Evolutionary conservation across 129 eudicot genomes (phyloP), one percentile per base, ranked within the genome.

Genomic region (Kitagawia praeruptora): DNA sequence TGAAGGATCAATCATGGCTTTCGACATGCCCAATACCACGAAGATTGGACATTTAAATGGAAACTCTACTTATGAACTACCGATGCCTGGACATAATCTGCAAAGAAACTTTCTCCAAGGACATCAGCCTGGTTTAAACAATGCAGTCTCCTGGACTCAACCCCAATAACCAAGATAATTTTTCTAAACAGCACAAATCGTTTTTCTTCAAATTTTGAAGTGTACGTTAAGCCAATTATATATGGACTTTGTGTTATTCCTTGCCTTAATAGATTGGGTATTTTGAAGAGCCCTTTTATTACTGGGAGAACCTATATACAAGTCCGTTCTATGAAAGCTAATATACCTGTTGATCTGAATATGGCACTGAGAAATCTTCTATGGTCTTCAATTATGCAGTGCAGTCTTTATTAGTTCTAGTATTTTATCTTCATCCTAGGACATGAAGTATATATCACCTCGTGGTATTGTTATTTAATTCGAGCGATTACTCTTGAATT

Each of bases 51-150:
- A 88, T 79, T 83, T 67, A 73, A 82, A 77, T 37, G 87, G 83
- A 77, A 75, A 67, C 80, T 75, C 88, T 28, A 64, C 88, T 8
- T 84, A 77, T 82, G 93, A 84, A 40, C 77, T 42, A 28, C 27
- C 31, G 37, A 49, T 48, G 45, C 82, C 47, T 31, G 80, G 48
- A 6, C 80, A 74, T 18, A 53, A 45, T 66, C 19, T 75, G 21
- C 83, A 42, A 11, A 56, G 48, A 18, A 67, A 41, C 81, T 48
- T 37, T 75, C 72, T 81, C 23, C 63, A 76, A 8, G 81, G 69
- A 66, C 76, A 84, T 39, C 83, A 85, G 70, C 72, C 79, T 83
- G 92, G 90, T 78, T 81, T 82, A 54, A 80, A 82, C 79, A 84
- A 81, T 82, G 73, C 89, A 61, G 61, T 85, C 49, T 85, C 85